phyloP scores from a whole-genome alignment of 768 basidiomycete species.

The Lactifluus volemus region DNA sequence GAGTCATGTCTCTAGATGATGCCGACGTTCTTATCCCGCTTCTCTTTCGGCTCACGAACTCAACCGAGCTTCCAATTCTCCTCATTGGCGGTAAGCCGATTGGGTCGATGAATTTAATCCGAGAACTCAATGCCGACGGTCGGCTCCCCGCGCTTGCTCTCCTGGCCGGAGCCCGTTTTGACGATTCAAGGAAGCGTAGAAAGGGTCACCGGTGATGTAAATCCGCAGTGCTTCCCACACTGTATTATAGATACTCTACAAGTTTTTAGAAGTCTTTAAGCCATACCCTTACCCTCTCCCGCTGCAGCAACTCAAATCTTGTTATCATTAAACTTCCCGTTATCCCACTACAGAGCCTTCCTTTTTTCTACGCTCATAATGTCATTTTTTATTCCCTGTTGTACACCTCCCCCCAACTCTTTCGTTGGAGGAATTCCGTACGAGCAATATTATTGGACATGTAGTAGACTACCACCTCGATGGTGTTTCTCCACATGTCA shows the following conservation, averaged over 20 bases:
- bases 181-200: constrained; percentile 39
- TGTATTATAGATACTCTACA: constrained; percentile 2
- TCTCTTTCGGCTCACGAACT: constrained; percentile 49
- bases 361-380: not conserved
- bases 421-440: not conserved
- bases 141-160: constrained; percentile 42
- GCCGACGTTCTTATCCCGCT: constrained; percentile 53
- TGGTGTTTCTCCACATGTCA: too few relatives aligned
- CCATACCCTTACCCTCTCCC: not conserved
- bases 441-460: too few relatives aligned
- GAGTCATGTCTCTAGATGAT: constrained; percentile 37
- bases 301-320: not conserved
- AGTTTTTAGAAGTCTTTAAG: not conserved
- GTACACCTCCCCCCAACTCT: not conserved
- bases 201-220: constrained; percentile 24
- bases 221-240: not conserved
- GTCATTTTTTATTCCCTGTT: not conserved
- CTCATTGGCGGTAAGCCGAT: constrained; percentile 57
- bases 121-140: constrained; percentile 39
- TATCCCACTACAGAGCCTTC: not conserved
- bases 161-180: constrained; percentile 50
- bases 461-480: too few relatives aligned
- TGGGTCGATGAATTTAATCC: constrained; percentile 45
- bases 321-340: not conserved
- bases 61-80: constrained; percentile 52